Percentiles rank a stretch among this genome's conserved stretches.
Conservation (phyloP, 768 basidiomycete genomes). For the Boletellus ananiceps region DNA sequence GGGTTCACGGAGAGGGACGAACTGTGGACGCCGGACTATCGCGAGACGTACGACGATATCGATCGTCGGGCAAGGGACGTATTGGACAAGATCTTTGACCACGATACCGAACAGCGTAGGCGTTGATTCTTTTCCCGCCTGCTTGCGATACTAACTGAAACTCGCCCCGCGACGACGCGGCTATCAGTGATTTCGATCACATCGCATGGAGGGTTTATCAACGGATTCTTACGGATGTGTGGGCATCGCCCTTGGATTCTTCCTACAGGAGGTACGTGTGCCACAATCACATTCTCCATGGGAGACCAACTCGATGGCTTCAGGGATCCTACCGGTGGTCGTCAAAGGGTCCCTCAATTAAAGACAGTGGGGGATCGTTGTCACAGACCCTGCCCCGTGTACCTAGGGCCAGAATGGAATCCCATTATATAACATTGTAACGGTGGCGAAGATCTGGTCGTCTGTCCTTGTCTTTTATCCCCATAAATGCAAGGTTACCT, state of each 20-base stretch:
- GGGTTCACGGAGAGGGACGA: conserved; percentile 59
- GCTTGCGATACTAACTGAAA: neutral
- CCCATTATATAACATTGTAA: too few species aligned
- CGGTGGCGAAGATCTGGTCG: too few species aligned
- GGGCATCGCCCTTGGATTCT: conserved; percentile 42
- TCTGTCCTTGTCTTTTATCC: too few species aligned
- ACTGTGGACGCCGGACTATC: conserved; percentile 43
- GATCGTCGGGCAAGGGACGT: conserved; percentile 46
- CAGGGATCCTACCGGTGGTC: conserved; percentile 27
- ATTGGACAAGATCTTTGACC: conserved; percentile 51
- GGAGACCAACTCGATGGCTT: neutral
- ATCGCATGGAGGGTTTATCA: conserved; percentile 59
- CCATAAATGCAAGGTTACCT: too few species aligned
- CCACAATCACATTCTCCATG: too few species aligned
- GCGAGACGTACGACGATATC: conserved; percentile 27
- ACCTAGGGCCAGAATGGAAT: too few species aligned
- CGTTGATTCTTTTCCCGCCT: neutral
- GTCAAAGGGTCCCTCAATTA: conserved; percentile 16
- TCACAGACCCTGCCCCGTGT: too few species aligned
- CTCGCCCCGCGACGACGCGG: too few species aligned
- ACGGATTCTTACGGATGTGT: conserved; percentile 47
- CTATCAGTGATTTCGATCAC: conserved; percentile 59
- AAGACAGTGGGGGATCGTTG: neutral
- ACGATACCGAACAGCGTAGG: conserved; percentile 41
- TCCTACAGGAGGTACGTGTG: conserved; percentile 59